phyloP scores from a whole-genome alignment of 176 grass and related monocot species.

The Triticum turgidum region DNA sequence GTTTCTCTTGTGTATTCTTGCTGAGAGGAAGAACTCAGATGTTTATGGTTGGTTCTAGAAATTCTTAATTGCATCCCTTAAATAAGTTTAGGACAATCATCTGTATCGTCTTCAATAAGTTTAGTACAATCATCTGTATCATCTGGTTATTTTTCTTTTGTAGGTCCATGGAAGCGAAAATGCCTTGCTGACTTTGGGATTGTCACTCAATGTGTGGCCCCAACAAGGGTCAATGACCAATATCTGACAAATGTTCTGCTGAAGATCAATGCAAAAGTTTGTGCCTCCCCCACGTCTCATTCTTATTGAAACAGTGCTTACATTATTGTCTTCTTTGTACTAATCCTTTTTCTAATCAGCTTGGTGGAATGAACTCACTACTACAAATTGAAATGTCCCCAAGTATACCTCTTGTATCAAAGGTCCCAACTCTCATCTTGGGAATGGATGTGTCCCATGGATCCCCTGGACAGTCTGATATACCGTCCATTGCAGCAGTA shows the following conservation, averaged over 20 bases:
- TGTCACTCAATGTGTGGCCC: slow-evolving; percentile 86
- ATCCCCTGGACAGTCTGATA: slow-evolving; percentile 78
- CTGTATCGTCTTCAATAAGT: background rate
- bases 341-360: slow-evolving; percentile 33
- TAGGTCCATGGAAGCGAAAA: slow-evolving; percentile 92
- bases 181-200: slow-evolving; percentile 93
- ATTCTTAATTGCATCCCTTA: background rate
- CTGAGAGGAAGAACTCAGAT: slow-evolving; percentile 95
- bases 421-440: slow-evolving; percentile 66
- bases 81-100: background rate
- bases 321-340: background rate
- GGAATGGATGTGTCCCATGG: slow-evolving; percentile 92
- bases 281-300: background rate
- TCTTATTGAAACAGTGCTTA: background rate
- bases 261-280: slow-evolving; percentile 95
- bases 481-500: slow-evolving; percentile 91
- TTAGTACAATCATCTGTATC: background rate
- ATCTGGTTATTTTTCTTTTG: background rate
- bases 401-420: slow-evolving; percentile 68
- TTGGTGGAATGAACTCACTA: slow-evolving; percentile 82
- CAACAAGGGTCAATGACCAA: slow-evolving; percentile 86
- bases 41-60: slow-evolving; percentile 68
- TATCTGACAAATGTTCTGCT: slow-evolving; percentile 85
- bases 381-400: slow-evolving; percentile 54
- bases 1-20: slow-evolving; percentile 76